Evolutionary conservation across 2,329 filamentous ascomycete species (phyloP), one percentile per base, ranked within the genome.

Genomic region (Xylaria sp.): DNA sequence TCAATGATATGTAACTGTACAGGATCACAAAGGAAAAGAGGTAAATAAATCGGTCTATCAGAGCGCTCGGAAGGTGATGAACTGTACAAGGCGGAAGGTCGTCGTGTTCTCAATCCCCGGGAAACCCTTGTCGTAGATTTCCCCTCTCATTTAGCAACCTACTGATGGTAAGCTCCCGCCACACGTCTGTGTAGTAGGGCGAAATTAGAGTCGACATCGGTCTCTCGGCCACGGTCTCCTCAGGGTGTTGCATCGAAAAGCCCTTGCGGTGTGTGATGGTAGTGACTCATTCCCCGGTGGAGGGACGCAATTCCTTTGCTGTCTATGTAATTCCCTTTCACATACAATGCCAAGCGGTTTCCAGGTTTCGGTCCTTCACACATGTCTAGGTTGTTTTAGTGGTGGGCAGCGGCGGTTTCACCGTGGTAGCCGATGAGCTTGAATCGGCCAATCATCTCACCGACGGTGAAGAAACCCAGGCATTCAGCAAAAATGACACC

Each of bases 401-500:
- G 88, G 81, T 90, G 87, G 72, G 85, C 84, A 75, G 86, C 86
- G 71, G 81, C 81, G 72, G 80, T 79, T 80, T 92, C 89, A 79
- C 92, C 92, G 82, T 88, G 88, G 88, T 99, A 99, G 73, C 96
- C 96, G 76, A 99, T 87, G 75, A 99, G 82, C 92, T 99, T 98
- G 85, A 96, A 89, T 78, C 94, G 89, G 77, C 96, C 96, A 77
- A 99, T 90, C 82, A 99, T 98, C 88, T 98, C 94, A 73, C 96
- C 96, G 64, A 98, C 89, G 70, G 94, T 97, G 88, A 98, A 99
- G 89, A 99, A 99, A 70, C 96, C 96, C 74, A 99, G 83, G 59
- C 93, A 88, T 85, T 99, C 95, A 65, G 94, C 94, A 56, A 86
- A 83, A 70, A 98, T 85, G 68, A 99, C 92, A 75, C 92, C 93